Base-by-base conservation (phyloP, 1,284 basidiomycete species). In the Phenoliferia sp. region DNA sequence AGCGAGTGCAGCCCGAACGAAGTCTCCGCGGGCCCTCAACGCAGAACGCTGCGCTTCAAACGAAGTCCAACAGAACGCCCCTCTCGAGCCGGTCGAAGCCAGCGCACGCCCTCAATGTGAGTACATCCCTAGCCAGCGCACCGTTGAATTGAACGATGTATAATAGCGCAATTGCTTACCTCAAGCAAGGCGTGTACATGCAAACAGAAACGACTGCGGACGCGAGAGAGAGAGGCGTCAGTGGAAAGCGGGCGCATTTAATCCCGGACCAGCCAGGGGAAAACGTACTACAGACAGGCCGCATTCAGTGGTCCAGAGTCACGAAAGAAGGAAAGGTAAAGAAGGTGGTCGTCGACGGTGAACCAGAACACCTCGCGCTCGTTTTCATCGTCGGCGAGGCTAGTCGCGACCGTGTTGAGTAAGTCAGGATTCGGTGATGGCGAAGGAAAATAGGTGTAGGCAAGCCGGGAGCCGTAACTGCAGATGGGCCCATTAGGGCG, bases 301-400 rank as follows among this genome's bases (percentile, higher is more conserved):
- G 94, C 84, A 79, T 96, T 96, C 69, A 95, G 82, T 22, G 96
- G 95, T 15, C 95, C 95, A 87, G 90, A 92, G 79, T 97, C 94
- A 77, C 90, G 87, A 77, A 90, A 93, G 84, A 99, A 99, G 39
- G 90, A 90, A 66, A 94, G 86, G 82, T 99, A 99, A 71, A 88
- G 84, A 62, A 98, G 85, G 72, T 93, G 88, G 80, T 94, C 88
- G 81, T 98, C 92, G 80, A 95, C 86, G 64, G 88, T 90, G 81
- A 76, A 74, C 63, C 67, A 72, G 55, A 67, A 61, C 9, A 64
- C 64, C 26, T 64, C 61, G 44, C 69, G 44, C 57, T 63, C 52
- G 31, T n/a, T 56, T 22, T 12, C 39, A 22, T 22, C 39, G 12
- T 12, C 39, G 12, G 12, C 39, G 22, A 15, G 6, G 15, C 19